These are phyloP conservation scores for Apiospora pterosperma DNA, from an alignment of 2,329 filamentous ascomycete genomes.

Conservation along the genomic window DNA sequence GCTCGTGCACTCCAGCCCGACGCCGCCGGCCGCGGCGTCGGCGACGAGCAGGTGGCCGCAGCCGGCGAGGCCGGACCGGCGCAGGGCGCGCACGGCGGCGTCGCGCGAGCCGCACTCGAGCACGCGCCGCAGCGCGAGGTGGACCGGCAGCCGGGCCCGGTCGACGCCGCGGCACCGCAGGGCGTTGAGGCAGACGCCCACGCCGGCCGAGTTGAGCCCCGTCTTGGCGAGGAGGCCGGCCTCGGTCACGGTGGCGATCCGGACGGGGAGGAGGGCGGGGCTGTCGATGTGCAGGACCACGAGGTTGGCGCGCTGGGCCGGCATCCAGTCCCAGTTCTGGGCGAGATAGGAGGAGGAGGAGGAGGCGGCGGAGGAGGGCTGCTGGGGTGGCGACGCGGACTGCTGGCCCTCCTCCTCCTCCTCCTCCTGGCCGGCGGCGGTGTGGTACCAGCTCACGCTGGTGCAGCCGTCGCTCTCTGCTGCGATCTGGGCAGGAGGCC, in stretches of 20 bases:
- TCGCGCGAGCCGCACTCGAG: constrained; percentile 47
- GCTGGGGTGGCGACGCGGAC: background rate
- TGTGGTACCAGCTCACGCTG: constrained; percentile 41
- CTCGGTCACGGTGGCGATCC: constrained; percentile 54
- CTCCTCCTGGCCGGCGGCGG: background rate
- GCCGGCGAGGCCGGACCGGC: constrained; percentile 42
- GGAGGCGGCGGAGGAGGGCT: too few relatives aligned
- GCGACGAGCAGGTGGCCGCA: constrained; percentile 49
- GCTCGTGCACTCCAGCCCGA: constrained; percentile 43
- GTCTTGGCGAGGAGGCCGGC: constrained; percentile 63
- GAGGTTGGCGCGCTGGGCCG: constrained; percentile 45
- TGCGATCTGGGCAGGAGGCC: constrained; percentile 10
- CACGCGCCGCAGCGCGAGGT: constrained; percentile 54
- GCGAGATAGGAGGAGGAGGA: constrained; percentile 35
- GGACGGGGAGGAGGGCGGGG: constrained; percentile 38
- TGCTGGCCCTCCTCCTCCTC: too few relatives aligned
- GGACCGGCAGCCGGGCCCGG: constrained; percentile 50
- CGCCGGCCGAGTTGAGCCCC: constrained; percentile 56
- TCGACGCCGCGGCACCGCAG: constrained; percentile 56
- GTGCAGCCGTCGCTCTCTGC: constrained; percentile 51
- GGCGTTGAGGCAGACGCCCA: constrained; percentile 60
- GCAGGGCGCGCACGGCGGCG: constrained; percentile 41
- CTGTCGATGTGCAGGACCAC: constrained; percentile 44
- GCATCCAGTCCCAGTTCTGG: constrained; percentile 62
- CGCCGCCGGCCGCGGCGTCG: constrained; percentile 33